Evolutionary conservation across 1,284 basidiomycete species (phyloP), one percentile per base, ranked within the genome.

Genomic region (Puccinia polysora): DNA sequence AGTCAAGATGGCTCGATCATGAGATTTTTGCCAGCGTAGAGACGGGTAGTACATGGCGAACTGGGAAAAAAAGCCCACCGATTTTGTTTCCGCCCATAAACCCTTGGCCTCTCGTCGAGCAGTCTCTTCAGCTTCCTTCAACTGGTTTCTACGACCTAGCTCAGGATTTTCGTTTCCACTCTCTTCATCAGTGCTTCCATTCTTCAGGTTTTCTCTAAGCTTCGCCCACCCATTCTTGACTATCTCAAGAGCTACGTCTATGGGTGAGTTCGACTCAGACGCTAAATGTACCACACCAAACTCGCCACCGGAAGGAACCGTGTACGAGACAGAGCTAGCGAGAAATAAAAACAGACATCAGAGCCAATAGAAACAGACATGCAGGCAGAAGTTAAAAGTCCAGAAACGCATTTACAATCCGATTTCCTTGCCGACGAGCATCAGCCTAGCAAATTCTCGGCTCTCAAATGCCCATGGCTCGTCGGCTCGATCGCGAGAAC

Each of bases 221-320:
- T 90, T 94, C 25, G 87, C 91, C 91, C 92, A 97, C 28, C 95
- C 95, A 73, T 85, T 86, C 76, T 85, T 86, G 53, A 97, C 84
- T 30, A 96, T 82, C 78, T 94, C 88, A 15, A 85, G 84, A 4
- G 88, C 85, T 32, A 97, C 81, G 78, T 96, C 91, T 32, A 76
- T 40, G 2, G 69, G 50, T 52, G 69, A 32, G 55, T 50, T 55
- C 14, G 69, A 50, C 4, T 45, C 50, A 18, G 58, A 50, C 34
- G 47, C 18, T 25, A 71, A 62, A 64, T 45, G 40, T 30, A 56
- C 59, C 23, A 63, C 59, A 15, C 69, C 69, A 30, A 71, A 71
- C 20, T 71, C 69, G 28, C 58, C 69, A 30, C 69, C 69, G 23
- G 69, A 71, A 53, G 69, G 69, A 32, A 50, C 52, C 12, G 69